Percentiles rank a stretch among this genome's conserved stretches.
These are phyloP conservation scores for Drechmeria coniospora DNA, from an alignment of 2,329 filamentous ascomycete species.

Conservation along the genomic window DNA sequence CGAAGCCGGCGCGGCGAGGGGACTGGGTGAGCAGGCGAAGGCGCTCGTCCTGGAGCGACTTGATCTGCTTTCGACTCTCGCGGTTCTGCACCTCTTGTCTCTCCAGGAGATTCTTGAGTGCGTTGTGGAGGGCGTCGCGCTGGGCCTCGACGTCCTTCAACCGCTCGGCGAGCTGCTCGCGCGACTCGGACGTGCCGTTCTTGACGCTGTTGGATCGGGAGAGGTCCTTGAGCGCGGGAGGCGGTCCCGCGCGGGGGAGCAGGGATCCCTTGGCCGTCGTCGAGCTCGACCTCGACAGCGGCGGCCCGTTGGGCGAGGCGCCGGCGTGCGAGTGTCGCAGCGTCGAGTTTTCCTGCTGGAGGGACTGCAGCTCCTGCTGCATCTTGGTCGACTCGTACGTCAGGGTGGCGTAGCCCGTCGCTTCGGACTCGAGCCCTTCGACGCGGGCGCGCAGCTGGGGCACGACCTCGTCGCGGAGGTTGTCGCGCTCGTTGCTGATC, in stretches of 20 bases:
- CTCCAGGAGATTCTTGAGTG: constrained; percentile 70
- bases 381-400: constrained; percentile 71
- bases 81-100: constrained; percentile 74
- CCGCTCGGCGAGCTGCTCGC: constrained; percentile 59
- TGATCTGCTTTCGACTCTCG: constrained; percentile 70
- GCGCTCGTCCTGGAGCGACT: constrained; percentile 60
- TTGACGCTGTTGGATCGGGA: constrained; percentile 46
- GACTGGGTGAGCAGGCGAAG: constrained; percentile 54
- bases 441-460: constrained; percentile 63
- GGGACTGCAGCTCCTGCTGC: constrained; percentile 66
- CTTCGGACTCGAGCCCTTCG: constrained; percentile 63
- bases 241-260: constrained; percentile 20
- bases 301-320: constrained; percentile 7
- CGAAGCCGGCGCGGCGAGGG: constrained; percentile 63
- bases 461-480: constrained; percentile 75
- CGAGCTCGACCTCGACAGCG: constrained; percentile 49
- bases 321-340: constrained; percentile 25
- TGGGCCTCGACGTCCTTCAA: constrained; percentile 90
- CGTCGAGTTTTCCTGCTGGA: constrained; percentile 52
- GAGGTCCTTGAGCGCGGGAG: constrained; percentile 26
- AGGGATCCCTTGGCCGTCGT: constrained; percentile 38
- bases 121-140: constrained; percentile 77
- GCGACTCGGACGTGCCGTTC: constrained; percentile 35
- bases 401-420: constrained; percentile 54
- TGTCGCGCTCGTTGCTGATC: constrained; percentile 77